Evolutionary conservation across 1,284 basidiomycete species (phyloP), one percentile per base, ranked within the genome.

Genomic region (Coriolopsis trogii): DNA sequence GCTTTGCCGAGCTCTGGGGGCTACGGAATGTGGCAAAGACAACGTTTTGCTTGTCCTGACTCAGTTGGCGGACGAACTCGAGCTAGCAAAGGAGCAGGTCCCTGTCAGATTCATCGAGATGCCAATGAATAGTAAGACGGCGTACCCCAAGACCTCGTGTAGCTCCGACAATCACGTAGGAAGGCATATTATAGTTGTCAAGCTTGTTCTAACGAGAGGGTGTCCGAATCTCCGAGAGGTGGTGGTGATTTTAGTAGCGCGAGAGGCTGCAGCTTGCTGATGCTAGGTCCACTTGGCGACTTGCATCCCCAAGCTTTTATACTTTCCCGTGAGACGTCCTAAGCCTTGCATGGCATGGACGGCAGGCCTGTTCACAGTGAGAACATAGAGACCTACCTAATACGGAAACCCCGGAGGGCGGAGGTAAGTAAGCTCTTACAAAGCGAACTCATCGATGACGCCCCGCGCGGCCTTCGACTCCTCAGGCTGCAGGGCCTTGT

Each of bases 21-120:
- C 58, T 65, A 34, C 68, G 61, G 8, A 63, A 63, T 36, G 68
- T 24, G 8, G 60, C 67, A 50, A 70, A 67, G 15, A 71, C 63
- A 23, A 44, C 38, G 37, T 66, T 68, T 4, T 58, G 51, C 13
- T 55, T 18, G 29, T 60, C 47, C 3, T 42, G 36, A 31, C 58
- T 62, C 51, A 73, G 60, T 31, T 70, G 65, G 41, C 46, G 46
- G 23, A 72, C 67, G 50, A 70, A 73, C 52, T 69, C 71, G 38
- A 67, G 58, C 70, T 73, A n/a, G n/a, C n/a, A n/a, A n/a, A 43
- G 18, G 41, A 4, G 33, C 36, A 37, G n/a, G n/a, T n/a, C n/a
- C n/a, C 65, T 33, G 41, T 57, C 31, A 29, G 49, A n/a, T n/a
- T 24, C 20, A 55, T 44, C n/a, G 12, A 15, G 20, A 25, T 8